Base-by-base conservation (phyloP, 2,329 filamentous ascomycete genomes). In the Leptodontidium sp. region DNA sequence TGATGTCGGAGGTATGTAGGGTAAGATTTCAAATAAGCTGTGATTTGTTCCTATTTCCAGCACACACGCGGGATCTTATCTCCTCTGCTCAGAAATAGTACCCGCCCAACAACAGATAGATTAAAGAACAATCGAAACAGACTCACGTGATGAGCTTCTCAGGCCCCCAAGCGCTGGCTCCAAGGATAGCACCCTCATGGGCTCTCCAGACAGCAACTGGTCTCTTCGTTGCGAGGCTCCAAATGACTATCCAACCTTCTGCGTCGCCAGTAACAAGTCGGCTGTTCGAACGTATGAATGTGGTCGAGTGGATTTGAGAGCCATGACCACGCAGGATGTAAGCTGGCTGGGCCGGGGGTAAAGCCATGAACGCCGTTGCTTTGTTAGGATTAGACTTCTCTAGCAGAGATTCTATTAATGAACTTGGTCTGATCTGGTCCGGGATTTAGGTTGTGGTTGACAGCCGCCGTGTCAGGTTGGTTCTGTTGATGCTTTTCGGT, bases 251-350 rank as follows among this genome's bases (percentile, higher is more conserved):
- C 85, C 91, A 98, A 68, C 96, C 96, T 52, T 97, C 92, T 9
- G 93, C 92, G 80, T 99, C 96, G 45, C 92, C 95, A 0, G 93
- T 96, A 14, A 93, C 83, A 6, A 99, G 88, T 43, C 93, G 90
- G 68, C 88, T 85, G 78, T 98, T 97, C 50, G 82, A 79, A 64
- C 88, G 86, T 73, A 93, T 84, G 77, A 98, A 95, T 64, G 86
- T 82, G 4, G 94, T 85, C 24, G 89, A 87, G 78, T 98, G 94
- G 59, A 98, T 90, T 72, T 93, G 90, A 0, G 91, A 86, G 65
- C 88, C 86, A 82, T 98, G 96, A 64, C 96, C 96, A 71, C 96
- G 92, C 47, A 99, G 87, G 68, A 98, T 89, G 78, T 91, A 79
- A 9, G 75, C 69, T 47, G 78, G 77, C 62, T 77, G 76, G 35